Conservation (phyloP, 1,139 yeast genomes). For the Wickerhamomyces sp. region DNA sequence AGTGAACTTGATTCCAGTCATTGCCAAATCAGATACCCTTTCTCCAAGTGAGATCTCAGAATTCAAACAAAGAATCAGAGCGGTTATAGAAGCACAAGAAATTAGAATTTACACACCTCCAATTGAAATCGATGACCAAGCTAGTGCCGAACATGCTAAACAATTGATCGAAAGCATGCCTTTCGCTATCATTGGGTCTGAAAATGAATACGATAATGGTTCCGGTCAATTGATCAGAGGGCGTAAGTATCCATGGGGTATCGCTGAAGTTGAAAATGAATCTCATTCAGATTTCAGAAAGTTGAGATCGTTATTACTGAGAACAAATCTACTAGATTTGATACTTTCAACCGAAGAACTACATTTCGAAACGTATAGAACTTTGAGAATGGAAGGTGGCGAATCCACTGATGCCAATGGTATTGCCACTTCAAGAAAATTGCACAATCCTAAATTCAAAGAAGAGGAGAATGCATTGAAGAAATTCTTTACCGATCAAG, state of each 20-base stretch:
- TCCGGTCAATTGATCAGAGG: constrained; percentile 88
- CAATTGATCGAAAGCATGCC: constrained; percentile 73
- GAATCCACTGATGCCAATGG: constrained; percentile 36
- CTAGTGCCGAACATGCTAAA: constrained; percentile 59
- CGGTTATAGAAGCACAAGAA: constrained; percentile 70
- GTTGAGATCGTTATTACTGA: constrained; percentile 77
- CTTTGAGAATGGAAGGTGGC: constrained; percentile 62
- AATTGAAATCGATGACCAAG: constrained; percentile 82
- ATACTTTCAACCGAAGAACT: constrained; percentile 84
- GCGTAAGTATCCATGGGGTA: constrained; percentile 97
- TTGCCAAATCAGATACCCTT: constrained; percentile 91
- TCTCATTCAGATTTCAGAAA: constrained; percentile 93
- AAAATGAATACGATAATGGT: constrained; percentile 61
- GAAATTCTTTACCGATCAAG: constrained; percentile 96
- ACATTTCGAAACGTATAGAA: constrained; percentile 87
- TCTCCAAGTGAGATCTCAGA: constrained; percentile 77
- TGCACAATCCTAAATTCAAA: constrained; percentile 85
- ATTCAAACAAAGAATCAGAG: constrained; percentile 71
- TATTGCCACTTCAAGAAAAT: constrained; percentile 37
- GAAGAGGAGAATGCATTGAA: constrained; percentile 95
- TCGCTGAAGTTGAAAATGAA: constrained; percentile 94
- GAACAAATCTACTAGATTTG: constrained; percentile 92
- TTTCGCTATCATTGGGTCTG: constrained; percentile 93
- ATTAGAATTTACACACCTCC: constrained; percentile 80
- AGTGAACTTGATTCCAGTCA: constrained; percentile 90